phyloP scores from a whole-genome alignment of 805 yeast species.

The Starmerella asiatica region DNA sequence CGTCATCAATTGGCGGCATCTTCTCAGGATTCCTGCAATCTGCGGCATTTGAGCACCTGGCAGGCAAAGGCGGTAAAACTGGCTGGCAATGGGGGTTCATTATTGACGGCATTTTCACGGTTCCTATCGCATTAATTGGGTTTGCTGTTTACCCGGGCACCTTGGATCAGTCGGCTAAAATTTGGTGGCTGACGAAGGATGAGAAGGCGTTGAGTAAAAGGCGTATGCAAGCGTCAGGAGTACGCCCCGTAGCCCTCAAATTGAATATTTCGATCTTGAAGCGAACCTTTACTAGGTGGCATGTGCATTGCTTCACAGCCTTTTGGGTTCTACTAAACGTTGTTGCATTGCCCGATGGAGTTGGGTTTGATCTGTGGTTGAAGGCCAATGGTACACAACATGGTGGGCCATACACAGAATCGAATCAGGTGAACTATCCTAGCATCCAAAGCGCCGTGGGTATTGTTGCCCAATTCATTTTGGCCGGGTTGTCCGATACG shows the following conservation, averaged over 20 bases:
- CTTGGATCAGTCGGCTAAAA: conserved; percentile 31
- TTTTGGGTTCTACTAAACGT: conserved; percentile 30
- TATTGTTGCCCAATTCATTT: conserved; percentile 31
- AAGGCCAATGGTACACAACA: conserved; percentile 23
- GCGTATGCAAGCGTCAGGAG: conserved; percentile 25
- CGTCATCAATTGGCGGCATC: conserved; percentile 32
- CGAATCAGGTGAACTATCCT: conserved; percentile 32
- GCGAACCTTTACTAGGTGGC: conserved; percentile 25
- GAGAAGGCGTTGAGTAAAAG: conserved; percentile 26
- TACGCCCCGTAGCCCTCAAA: conserved; percentile 19
- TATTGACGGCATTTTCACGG: conserved; percentile 42
- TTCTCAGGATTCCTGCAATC: conserved; percentile 35
- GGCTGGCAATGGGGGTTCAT: conserved; percentile 62
- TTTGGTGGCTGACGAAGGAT: conserved; percentile 25
- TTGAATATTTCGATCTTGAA: conserved; percentile 16
- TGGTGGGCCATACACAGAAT: conserved; percentile 22
- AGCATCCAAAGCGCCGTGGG: conserved; percentile 33
- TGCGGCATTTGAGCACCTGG: conserved; percentile 32
- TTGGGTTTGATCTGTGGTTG: conserved; percentile 32
- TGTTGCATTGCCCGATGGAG: conserved; percentile 32
- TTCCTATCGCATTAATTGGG: conserved; percentile 30
- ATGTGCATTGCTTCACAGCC: conserved; percentile 25
- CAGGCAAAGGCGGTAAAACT: conserved; percentile 32
- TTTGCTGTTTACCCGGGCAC: conserved; percentile 41
- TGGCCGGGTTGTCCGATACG: conserved; percentile 31